A percentile compares a stretch with the other conserved stretches of the same genome.
These are phyloP conservation scores for Chrysoporthe cubensis DNA, from an alignment of 2,329 filamentous ascomycete species.

Conservation along the genomic window DNA sequence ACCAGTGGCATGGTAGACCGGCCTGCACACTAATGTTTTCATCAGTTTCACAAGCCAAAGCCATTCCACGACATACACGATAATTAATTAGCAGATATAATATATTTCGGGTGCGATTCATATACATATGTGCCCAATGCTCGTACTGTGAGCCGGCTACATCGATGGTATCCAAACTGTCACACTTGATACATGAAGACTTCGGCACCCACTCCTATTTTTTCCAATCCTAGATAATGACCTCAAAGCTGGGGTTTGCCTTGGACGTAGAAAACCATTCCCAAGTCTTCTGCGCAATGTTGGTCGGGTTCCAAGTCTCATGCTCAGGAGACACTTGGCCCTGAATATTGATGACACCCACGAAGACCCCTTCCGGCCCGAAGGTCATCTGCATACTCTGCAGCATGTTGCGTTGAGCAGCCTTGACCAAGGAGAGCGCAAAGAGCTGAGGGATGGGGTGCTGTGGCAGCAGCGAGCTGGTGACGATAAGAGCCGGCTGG, in stretches of 20 bases:
- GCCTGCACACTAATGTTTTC: too few relatives aligned
- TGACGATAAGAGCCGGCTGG: constrained; percentile 54
- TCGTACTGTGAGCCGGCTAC: too few relatives aligned
- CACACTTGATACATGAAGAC: too few relatives aligned
- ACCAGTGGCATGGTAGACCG: too few relatives aligned
- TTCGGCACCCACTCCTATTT: too few relatives aligned
- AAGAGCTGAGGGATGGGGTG: constrained; percentile 52
- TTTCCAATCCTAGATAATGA: constrained; percentile 37
- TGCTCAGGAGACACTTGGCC: constrained; percentile 46
- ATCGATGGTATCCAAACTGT: too few relatives aligned
- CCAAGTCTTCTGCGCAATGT: constrained; percentile 50
- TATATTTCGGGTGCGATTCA: too few relatives aligned
- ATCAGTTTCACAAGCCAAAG: too few relatives aligned
- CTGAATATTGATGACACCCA: constrained; percentile 50
- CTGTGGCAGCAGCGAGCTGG: constrained; percentile 51
- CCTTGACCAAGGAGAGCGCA: constrained; percentile 54
- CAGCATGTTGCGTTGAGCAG: constrained; percentile 54
- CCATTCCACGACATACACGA: too few relatives aligned
- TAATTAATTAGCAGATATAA: too few relatives aligned
- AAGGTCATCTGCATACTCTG: constrained; percentile 48
- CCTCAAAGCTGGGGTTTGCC: constrained; percentile 42
- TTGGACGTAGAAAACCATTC: constrained; percentile 46
- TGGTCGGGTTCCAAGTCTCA: constrained; percentile 46
- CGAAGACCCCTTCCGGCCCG: constrained; percentile 45
- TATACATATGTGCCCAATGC: too few relatives aligned